Percentiles rank a stretch among this genome's conserved stretches.
phyloP scores from a whole-genome alignment of 306 rosid species.

The Trifolium subterraneum region DNA sequence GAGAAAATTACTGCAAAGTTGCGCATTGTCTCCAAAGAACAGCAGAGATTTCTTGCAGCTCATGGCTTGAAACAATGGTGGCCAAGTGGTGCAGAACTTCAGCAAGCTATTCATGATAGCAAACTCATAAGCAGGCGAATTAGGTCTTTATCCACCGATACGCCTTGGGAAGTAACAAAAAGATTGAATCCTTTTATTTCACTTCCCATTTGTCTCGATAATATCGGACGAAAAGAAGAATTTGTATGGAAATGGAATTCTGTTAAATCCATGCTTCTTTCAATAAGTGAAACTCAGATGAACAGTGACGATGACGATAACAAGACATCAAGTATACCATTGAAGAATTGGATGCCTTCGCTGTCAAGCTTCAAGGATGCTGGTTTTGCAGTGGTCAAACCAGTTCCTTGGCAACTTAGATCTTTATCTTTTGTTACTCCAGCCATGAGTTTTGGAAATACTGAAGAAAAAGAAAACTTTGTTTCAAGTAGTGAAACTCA shows the following conservation, averaged over 20 bases:
- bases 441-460: conserved; percentile 57
- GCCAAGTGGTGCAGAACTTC: background rate
- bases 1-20: background rate
- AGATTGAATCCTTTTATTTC: background rate
- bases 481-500: conserved; percentile 47
- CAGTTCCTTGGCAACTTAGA: conserved; percentile 31
- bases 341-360: conserved; percentile 58
- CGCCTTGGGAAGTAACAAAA: background rate
- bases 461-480: conserved; percentile 59
- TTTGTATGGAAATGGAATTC: background rate
- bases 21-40: background rate
- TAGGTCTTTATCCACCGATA: background rate
- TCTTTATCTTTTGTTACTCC: conserved; percentile 51
- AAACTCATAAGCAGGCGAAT: background rate
- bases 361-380: conserved; percentile 41
- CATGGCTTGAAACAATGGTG: background rate
- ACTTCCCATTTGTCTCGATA: background rate
- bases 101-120: background rate
- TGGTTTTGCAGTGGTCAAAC: conserved; percentile 14
- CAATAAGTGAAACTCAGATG: conserved; percentile 36
- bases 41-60: background rate
- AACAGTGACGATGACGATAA: conserved; percentile 35
- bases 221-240: background rate
- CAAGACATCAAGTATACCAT: conserved; percentile 32
- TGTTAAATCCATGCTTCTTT: background rate